Percentiles rank a stretch among this genome's conserved stretches.
Conservation (phyloP, 495 filamentous ascomycete genomes). For the Aspergillus sclerotiicarbonarius region DNA sequence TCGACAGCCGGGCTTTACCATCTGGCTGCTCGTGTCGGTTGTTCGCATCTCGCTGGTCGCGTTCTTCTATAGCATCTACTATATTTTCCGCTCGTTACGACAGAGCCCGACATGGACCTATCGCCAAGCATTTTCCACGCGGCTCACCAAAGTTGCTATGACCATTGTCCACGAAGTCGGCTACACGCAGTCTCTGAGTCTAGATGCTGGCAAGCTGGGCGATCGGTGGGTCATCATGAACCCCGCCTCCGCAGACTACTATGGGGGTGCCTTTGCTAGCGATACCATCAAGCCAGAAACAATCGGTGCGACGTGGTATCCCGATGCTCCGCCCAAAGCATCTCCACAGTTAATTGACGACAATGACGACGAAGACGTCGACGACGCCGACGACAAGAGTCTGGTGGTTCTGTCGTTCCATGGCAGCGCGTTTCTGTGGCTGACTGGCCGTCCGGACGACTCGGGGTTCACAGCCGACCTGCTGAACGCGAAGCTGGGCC, state of each 20-base stretch:
- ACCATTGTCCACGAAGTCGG: slow-evolving; percentile 11
- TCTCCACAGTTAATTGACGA: background rate
- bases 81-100: slow-evolving; percentile 6
- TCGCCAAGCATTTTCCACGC: slow-evolving; percentile 10
- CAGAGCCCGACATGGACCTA: slow-evolving; percentile 15
- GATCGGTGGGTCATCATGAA: slow-evolving; percentile 14
- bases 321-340: slow-evolving; percentile 3
- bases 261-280: slow-evolving; percentile 7
- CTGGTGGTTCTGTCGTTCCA: slow-evolving; percentile 20
- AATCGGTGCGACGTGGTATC: slow-evolving; percentile 22
- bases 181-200: slow-evolving; percentile 16
- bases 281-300: slow-evolving; percentile 15
- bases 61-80: slow-evolving; percentile 17
- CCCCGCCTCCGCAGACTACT: slow-evolving; percentile 11
- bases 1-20: slow-evolving; percentile 56
- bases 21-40: slow-evolving; percentile 49
- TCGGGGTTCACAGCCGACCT: slow-evolving; percentile 8
- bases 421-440: slow-evolving; percentile 16
- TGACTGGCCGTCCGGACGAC: slow-evolving; percentile 15
- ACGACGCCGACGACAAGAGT: slow-evolving; percentile 1
- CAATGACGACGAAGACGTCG: background rate
- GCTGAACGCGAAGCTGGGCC: slow-evolving; percentile 14
- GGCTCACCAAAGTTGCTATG: slow-evolving; percentile 5
- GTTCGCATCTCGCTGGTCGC: slow-evolving; percentile 5
- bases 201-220: slow-evolving; percentile 9